Percentiles rank a stretch among this genome's conserved stretches.
phyloP scores from a whole-genome alignment of 306 rosid genomes.

The Cyamopsis tetragonoloba region DNA sequence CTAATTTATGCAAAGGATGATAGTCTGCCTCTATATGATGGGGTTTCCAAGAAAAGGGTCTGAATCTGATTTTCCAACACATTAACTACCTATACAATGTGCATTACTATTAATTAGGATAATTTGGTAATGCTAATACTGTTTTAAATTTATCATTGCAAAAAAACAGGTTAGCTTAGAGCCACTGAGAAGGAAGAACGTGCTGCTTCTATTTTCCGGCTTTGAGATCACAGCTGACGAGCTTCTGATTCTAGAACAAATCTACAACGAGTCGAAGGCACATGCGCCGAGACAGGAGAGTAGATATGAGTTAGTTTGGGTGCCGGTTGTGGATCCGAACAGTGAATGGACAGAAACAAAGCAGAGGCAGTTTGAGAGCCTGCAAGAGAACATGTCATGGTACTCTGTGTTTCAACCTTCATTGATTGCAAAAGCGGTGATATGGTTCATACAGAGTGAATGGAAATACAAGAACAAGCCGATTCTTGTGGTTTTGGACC shows the following conservation, averaged over 20 bases:
- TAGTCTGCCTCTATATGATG: constrained; percentile 50
- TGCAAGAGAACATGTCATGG: constrained; percentile 51
- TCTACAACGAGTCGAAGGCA: constrained; percentile 50
- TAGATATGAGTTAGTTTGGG: constrained; percentile 56
- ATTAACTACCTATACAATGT: background rate
- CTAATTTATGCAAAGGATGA: constrained; percentile 51
- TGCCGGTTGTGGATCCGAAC: constrained; percentile 47
- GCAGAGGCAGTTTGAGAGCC: constrained; percentile 34
- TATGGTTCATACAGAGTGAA: constrained; percentile 40
- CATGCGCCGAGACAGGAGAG: constrained; percentile 35
- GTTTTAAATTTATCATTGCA: constrained; percentile 7
- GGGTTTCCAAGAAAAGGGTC: constrained; percentile 52
- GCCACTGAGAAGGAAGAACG: constrained; percentile 58
- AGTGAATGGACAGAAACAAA: constrained; percentile 30
- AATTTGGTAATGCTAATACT: constrained; percentile 3
- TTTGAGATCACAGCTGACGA: constrained; percentile 52
- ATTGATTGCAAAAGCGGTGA: constrained; percentile 43
- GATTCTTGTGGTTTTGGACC: constrained; percentile 60
- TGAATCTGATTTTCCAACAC: constrained; percentile 35
- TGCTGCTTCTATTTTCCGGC: constrained; percentile 54
- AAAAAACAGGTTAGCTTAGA: constrained; percentile 58
- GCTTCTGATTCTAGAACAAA: constrained; percentile 57
- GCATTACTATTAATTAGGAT: background rate
- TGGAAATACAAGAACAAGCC: constrained; percentile 64
- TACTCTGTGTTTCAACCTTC: constrained; percentile 49